phyloP scores from a whole-genome alignment of 2,329 filamentous ascomycete species.

The Didymella glomerata region DNA sequence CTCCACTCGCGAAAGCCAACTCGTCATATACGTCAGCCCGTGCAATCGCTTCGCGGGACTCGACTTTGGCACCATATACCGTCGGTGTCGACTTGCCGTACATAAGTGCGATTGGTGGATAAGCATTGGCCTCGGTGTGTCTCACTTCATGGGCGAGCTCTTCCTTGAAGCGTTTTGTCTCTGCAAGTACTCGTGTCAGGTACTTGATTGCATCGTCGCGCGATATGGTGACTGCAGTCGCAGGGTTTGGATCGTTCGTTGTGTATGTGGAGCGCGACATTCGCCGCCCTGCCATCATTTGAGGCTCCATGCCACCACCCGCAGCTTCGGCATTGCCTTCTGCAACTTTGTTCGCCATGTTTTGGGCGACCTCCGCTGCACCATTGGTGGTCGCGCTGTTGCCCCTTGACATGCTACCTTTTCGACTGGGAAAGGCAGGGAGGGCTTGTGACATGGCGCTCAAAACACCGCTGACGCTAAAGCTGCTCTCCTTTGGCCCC shows the following conservation, averaged over 20 bases:
- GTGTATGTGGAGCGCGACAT: constrained; percentile 30
- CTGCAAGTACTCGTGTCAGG: constrained; percentile 75
- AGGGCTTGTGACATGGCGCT: constrained; percentile 59
- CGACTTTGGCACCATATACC: constrained; percentile 80
- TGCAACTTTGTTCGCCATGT: constrained; percentile 37
- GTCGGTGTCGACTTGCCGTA: constrained; percentile 90
- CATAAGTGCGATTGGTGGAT: constrained; percentile 82
- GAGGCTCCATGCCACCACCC: constrained; percentile 55
- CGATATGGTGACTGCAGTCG: constrained; percentile 62
- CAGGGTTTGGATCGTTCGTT: constrained; percentile 36
- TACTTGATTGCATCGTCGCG: constrained; percentile 69
- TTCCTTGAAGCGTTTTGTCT: constrained; percentile 77
- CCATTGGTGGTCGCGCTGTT: constrained; percentile 17
- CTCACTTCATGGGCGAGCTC: constrained; percentile 70
- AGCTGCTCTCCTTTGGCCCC: constrained; percentile 42
- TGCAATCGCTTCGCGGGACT: constrained; percentile 75
- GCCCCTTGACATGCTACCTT: constrained; percentile 49
- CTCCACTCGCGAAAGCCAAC: constrained; percentile 83
- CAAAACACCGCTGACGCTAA: constrained; percentile 56
- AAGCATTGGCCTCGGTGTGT: constrained; percentile 72
- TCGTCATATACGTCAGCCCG: constrained; percentile 84
- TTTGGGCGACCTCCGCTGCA: constrained; percentile 35
- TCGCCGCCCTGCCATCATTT: constrained; percentile 55
- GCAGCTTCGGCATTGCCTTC: constrained; percentile 41
- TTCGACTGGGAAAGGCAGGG: constrained; percentile 47